These are phyloP conservation scores for Nothopassalora personata DNA, from an alignment of 2,329 filamentous ascomycete species.

Conservation along the genomic window DNA sequence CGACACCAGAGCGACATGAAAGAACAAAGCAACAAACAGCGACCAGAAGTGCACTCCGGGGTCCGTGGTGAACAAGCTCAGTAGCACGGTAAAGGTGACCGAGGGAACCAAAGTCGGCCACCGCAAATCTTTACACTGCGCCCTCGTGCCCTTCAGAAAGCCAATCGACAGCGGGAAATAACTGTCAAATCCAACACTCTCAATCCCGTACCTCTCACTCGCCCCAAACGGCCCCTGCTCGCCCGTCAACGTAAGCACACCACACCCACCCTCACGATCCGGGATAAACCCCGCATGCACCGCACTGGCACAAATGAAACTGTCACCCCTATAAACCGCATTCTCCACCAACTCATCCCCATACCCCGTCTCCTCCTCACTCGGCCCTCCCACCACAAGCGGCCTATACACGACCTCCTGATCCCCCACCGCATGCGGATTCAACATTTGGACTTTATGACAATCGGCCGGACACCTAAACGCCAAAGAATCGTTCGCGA, in stretches of 20 bases:
- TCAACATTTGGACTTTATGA: constrained; percentile 58
- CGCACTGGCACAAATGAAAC: constrained; percentile 78
- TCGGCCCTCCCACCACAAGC: constrained; percentile 52
- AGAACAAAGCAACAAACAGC: constrained; percentile 75
- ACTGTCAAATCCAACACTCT: constrained; percentile 72
- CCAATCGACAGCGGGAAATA: constrained; percentile 84
- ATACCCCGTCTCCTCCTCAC: constrained; percentile 30
- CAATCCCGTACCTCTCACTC: constrained; percentile 66
- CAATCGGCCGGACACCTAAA: constrained; percentile 74
- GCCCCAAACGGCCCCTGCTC: constrained; percentile 58
- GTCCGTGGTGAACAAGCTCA: constrained; percentile 77
- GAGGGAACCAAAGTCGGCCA: constrained; percentile 83
- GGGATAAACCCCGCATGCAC: constrained; percentile 77
- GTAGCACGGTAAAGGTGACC: constrained; percentile 66
- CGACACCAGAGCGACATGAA: constrained; percentile 82
- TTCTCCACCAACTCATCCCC: constrained; percentile 37
- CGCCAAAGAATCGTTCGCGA: constrained; percentile 62
- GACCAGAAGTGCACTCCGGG: constrained; percentile 79
- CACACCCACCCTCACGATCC: constrained; percentile 70
- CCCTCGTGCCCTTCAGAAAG: constrained; percentile 61
- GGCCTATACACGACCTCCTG: constrained; percentile 54
- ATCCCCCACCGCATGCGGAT: constrained; percentile 69
- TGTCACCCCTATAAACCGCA: constrained; percentile 78
- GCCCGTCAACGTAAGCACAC: constrained; percentile 70
- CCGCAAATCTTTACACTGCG: constrained; percentile 68